Base-by-base conservation (phyloP, 169 alveolate species). In the Plasmodium inui region DNA sequence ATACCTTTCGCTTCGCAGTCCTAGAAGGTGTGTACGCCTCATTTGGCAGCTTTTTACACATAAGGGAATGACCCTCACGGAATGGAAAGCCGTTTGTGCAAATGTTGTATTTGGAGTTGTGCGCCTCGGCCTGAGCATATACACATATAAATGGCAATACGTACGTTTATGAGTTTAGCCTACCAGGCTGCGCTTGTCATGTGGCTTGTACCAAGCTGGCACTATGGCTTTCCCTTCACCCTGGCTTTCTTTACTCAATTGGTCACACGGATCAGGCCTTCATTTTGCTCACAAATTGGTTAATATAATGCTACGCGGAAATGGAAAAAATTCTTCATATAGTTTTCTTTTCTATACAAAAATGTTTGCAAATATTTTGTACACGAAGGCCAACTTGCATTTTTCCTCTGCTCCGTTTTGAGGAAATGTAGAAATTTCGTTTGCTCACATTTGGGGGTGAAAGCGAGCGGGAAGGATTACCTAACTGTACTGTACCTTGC, bases 391-490 rank as follows among this genome's bases (percentile, higher is more conserved):
- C 5, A 67, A 10, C 1, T 26, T 37, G 17, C 17, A 67, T 67
- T 67, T 8, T 67, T 67, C 76, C n/a, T 22, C n/a, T 28, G n/a
- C 76, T 22, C 3, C 37, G 22, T 67, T 22, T 67, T 67, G 30
- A 67, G 39, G 30, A 67, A 67, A 67, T 67, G 76, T 67, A 67
- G 76, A 67, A 67, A 67, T 67, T 28, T 67, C 14, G 76, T 67
- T 67, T 9, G 76, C 0, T 0, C 76, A 67, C 12, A 67, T 26
- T 67, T 67, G 39, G 39, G 37, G 37, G 37, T 67, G 30, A 26
- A 26, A 19, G 37, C 12, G 6, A 8, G 14, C 1, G n/a, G 76
- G 37, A 26, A 32, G 28, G n/a, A 74, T 74, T 74, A 74, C 55
- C 37, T 34, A 34, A 3, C 61, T 50, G 61, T 50, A 3, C 61